These are phyloP conservation scores for Schwanniomyces etchellsii DNA, from an alignment of 1,139 yeast genomes.

Conservation along the genomic window DNA sequence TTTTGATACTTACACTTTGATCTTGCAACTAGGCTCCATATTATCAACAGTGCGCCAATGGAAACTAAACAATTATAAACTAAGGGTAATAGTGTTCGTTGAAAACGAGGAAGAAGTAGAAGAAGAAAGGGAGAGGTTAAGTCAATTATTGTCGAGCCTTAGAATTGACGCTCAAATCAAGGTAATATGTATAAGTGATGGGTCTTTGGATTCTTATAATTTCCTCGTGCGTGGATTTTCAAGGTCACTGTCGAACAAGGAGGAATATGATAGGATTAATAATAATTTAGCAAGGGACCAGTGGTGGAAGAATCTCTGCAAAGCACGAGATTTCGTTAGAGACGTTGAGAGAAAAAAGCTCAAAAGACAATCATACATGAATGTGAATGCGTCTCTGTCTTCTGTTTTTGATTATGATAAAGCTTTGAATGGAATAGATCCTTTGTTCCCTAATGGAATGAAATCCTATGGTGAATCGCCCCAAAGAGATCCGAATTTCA, in stretches of 20 bases:
- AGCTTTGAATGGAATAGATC: conserved; percentile 12
- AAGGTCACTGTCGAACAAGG: conserved; percentile 21
- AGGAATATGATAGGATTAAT: conserved; percentile 27
- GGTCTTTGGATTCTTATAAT: conserved; percentile 61
- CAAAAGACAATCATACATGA: conserved; percentile 4
- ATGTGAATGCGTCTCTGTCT: neutral
- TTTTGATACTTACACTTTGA: conserved; percentile 90
- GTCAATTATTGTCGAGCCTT: conserved; percentile 59
- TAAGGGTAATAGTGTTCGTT: conserved; percentile 86
- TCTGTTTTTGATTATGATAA: conserved; percentile 2
- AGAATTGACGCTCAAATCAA: conserved; percentile 77
- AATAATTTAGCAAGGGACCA: conserved; percentile 31
- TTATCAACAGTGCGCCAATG: conserved; percentile 89
- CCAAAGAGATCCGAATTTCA: conserved; percentile 12
- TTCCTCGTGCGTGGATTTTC: conserved; percentile 65
- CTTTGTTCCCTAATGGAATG: conserved; percentile 22
- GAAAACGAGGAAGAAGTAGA: conserved; percentile 65
- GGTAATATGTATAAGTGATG: conserved; percentile 62
- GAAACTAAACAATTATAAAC: conserved; percentile 60
- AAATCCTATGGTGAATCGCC: conserved; percentile 5
- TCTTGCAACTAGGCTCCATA: conserved; percentile 88
- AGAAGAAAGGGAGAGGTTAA: conserved; percentile 62
- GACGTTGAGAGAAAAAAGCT: conserved; percentile 27
- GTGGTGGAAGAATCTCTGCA: conserved; percentile 65
- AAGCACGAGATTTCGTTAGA: conserved; percentile 44